Conservation (phyloP, 2,329 filamentous ascomycete species). For the Neofusicoccum sp. region DNA sequence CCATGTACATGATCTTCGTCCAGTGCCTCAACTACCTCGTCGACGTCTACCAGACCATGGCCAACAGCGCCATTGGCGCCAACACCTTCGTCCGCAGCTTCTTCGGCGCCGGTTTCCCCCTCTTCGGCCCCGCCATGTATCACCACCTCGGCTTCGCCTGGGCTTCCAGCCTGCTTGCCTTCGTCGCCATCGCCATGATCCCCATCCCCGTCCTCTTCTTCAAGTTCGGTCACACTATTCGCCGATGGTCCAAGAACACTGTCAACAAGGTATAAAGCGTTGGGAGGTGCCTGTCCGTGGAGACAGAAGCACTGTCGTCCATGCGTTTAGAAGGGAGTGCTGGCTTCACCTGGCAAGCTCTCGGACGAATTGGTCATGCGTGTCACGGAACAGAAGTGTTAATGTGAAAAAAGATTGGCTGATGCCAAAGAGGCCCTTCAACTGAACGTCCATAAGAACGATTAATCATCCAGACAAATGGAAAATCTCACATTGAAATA, state of each 20-base stretch:
- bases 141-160: conserved; percentile 47
- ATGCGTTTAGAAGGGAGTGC: too few relatives aligned
- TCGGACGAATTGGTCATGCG: too few relatives aligned
- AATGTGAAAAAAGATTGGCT: too few relatives aligned
- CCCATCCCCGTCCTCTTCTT: neutral
- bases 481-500: too few relatives aligned
- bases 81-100: conserved; percentile 56
- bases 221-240: neutral
- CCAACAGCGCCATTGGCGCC: conserved; percentile 53
- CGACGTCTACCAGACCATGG: conserved; percentile 51
- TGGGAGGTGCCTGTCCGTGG: too few relatives aligned
- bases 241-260: neutral
- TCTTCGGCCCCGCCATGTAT: conserved; percentile 58
- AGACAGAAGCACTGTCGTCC: too few relatives aligned
- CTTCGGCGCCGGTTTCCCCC: conserved; percentile 58
- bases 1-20: conserved; percentile 57
- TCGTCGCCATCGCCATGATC: conserved; percentile 51
- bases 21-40: conserved; percentile 63
- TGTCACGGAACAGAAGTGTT: too few relatives aligned
- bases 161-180: conserved; percentile 56
- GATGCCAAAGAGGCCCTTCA: too few relatives aligned
- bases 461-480: too few relatives aligned
- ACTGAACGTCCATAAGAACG: too few relatives aligned
- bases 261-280: too few relatives aligned
- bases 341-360: too few relatives aligned